Evolutionary conservation across 1,284 basidiomycete genomes (phyloP).

Genomic region (Cutaneotrichosporon daszewskae): DNA sequence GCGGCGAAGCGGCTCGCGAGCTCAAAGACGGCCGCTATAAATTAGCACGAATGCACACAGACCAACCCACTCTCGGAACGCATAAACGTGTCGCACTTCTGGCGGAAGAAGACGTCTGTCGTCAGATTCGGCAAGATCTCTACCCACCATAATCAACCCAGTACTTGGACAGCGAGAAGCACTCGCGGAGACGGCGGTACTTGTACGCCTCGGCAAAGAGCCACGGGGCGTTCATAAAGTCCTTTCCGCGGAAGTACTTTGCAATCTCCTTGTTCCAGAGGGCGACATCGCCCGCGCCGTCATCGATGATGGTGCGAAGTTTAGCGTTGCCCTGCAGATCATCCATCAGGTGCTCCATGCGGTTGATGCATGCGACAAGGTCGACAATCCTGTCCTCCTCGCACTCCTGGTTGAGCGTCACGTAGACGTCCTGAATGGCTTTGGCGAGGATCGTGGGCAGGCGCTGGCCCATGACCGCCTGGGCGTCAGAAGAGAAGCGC

Average conservation of each 20-base stretch:
- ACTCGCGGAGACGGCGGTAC: conserved; percentile 90
- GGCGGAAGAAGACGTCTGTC: conserved; percentile 67
- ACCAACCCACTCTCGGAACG: not conserved
- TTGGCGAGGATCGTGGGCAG: conserved; percentile 94
- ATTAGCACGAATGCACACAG: conserved; percentile 36
- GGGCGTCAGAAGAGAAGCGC: conserved; percentile 11
- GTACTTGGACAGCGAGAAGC: conserved; percentile 86
- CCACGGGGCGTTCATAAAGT: conserved; percentile 95
- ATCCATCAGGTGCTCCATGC: conserved; percentile 75
- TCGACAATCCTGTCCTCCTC: conserved; percentile 82
- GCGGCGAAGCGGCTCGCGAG: conserved; percentile 87
- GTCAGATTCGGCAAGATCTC: conserved; percentile 41
- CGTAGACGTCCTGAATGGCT: conserved; percentile 86
- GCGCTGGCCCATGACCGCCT: conserved; percentile 85
- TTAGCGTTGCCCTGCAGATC: conserved; percentile 74
- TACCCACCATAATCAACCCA: conserved; percentile 74
- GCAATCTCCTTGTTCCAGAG: conserved; percentile 97
- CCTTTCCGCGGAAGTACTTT: conserved; percentile 89
- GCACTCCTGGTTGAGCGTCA: conserved; percentile 79
- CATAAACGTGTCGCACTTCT: conserved; percentile 52
- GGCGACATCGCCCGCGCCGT: conserved; percentile 87
- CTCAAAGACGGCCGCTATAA: conserved; percentile 73
- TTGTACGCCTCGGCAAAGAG: conserved; percentile 97
- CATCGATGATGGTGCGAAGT: conserved; percentile 80
- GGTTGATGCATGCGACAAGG: conserved; percentile 77